Evolutionary conservation across 495 filamentous ascomycete genomes (phyloP), one percentile per base, ranked within the genome.

Genomic region (Hypoxylon lienhwacheense): DNA sequence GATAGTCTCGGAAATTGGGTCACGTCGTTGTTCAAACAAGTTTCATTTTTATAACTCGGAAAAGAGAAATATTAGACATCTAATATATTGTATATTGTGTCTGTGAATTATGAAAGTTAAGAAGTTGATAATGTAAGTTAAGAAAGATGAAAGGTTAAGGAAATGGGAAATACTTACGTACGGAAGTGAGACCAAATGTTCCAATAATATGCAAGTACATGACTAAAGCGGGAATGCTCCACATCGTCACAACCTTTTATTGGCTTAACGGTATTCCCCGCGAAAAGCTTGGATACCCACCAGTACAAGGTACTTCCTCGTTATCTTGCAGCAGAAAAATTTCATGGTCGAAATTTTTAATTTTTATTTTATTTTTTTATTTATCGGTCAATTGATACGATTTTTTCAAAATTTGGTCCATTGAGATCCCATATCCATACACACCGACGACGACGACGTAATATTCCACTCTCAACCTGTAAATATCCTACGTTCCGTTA

Each of bases 351-450:
- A 37, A 29, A n/a, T n/a, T n/a, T n/a, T n/a, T n/a, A n/a, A 41
- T 14, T 25, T 41, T 41, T 41, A 26, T 26, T 26, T 26, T 51
- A 26, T 25, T 46, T 44, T 55, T 61, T 61, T 45, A 32, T 54
- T 45, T 42, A 59, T 59, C 47, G 35, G 45, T 55, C 51, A 61
- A 55, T 55, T 45, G 45, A 50, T 54, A 55, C 29, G 25, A 37
- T 40, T 42, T n/a, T n/a, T n/a, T n/a, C 10, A 21, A 51, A 41
- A 25, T 24, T 42, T 22, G 5, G 43, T 24, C 43, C 47, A 53
- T 44, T 58, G 36, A 53, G 25, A 7, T 49, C 25, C 29, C 11
- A 37, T 49, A 12, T 11, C 31, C 29, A 39, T 24, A 35, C 22
- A 47, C 47, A 11, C 2, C 58, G 35, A 53, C 40, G 4, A 59